Evolutionary conservation across 208 protist genomes (phyloP), one percentile per base, ranked within the genome.

Genomic region (Trypanosomatidae sp.): DNA sequence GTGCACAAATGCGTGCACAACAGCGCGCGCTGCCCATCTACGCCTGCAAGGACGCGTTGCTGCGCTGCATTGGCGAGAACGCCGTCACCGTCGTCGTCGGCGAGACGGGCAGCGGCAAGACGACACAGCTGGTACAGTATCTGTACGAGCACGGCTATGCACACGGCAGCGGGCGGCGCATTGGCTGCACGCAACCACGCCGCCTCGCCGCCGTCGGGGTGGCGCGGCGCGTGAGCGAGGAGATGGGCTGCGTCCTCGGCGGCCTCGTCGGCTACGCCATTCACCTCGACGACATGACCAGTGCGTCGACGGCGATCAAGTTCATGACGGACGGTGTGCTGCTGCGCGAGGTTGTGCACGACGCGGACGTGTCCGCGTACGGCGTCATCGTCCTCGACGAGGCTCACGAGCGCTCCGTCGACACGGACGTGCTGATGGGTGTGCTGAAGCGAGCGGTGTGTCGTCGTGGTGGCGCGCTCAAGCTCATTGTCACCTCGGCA

Each of bases 381-480:
- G 92, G 70, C 49, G 82, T 97, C n/a, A 88, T 99, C 35, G 97
- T 99, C 25, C 74, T 99, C 4, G 98, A 99, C 77, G 98, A 99
- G 71, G 97, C 97, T 13, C 97, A 99, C 77, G 97, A 99, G 60
- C 67, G 87, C 1, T 86, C 71, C 10, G 61, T 94, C 6, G 69
- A 98, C 62, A 99, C 98, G 7, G 97, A 99, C 58, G 91, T 98
- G 15, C 67, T 99, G 16, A 97, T 99, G 71, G 96, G 96, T 8
- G 75, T 98, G 27, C 64, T 99, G 26, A 88, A 94, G 53, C 80
- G 78, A 7, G 79, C 92, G 4, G 56, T 96, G 20, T 65, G 68
- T 15, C 61, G 66, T 7, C 66, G 64, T 13, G 58, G 73, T 2
- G 51, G 73, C 0, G 97, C 99, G 52, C 53, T 99, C 4, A 99